A percentile compares a stretch with the other conserved stretches of the same genome.
Conservation (phyloP, 1,284 basidiomycete species). For the Bjerkandera adusta region DNA sequence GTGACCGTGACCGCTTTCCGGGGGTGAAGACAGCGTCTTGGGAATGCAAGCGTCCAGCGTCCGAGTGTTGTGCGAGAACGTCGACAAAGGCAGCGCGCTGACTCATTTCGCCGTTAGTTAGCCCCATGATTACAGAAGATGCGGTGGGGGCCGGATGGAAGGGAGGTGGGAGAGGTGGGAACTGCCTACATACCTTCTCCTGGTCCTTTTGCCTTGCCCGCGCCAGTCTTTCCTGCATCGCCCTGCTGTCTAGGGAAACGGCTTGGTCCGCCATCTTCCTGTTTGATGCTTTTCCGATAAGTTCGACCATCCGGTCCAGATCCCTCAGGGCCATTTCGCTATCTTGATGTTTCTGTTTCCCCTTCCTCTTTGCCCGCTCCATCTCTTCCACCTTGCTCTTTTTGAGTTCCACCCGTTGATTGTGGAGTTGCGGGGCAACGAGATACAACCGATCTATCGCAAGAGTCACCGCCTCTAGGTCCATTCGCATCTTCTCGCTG, state of each 20-base stretch:
- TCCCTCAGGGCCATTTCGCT: slow-evolving; percentile 46
- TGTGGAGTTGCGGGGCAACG: slow-evolving; percentile 80
- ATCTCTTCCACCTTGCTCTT: slow-evolving; percentile 61
- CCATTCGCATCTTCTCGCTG: slow-evolving; percentile 76
- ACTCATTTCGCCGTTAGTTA: slow-evolving; percentile 6
- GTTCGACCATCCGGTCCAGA: slow-evolving; percentile 67
- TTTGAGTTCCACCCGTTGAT: slow-evolving; percentile 84
- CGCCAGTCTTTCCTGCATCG: slow-evolving; percentile 49
- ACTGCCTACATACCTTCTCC: slow-evolving; percentile 59
- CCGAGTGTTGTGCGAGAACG: slow-evolving; percentile 64
- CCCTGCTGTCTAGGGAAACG: slow-evolving; percentile 55
- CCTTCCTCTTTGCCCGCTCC: slow-evolving; percentile 50
- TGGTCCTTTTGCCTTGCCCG: slow-evolving; percentile 51
- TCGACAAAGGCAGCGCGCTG: slow-evolving; percentile 73
- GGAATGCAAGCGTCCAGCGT: slow-evolving; percentile 61
- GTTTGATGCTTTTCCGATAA: slow-evolving; percentile 71
- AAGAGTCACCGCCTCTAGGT: slow-evolving; percentile 78
- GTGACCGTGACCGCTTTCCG: slow-evolving; percentile 4
- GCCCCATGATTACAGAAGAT: slow-evolving; percentile 4
- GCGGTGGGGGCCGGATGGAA: not conserved
- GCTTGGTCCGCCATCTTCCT: slow-evolving; percentile 67
- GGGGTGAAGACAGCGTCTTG: slow-evolving; percentile 59
- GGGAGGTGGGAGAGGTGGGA: too few species aligned
- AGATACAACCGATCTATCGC: slow-evolving; percentile 86
- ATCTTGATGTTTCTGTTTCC: slow-evolving; percentile 43